Conservation (phyloP, 257 asterid species). For the Eustoma russellianum region DNA sequence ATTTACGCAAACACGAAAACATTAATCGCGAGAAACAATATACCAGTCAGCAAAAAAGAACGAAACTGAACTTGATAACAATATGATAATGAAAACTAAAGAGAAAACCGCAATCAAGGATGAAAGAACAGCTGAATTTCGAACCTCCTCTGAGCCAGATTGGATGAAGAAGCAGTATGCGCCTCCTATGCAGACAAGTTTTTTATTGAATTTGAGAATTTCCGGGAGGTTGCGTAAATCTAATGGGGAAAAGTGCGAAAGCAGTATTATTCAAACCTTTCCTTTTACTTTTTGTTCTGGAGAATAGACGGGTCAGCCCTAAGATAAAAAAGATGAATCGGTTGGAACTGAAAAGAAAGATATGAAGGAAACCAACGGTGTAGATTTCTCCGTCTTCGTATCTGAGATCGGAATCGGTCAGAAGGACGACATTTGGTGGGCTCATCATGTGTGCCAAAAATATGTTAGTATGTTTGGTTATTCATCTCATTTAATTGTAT, state of each 20-base stretch:
- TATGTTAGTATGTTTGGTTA: too few species aligned
- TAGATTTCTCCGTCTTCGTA: too few species aligned
- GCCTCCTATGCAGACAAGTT: not conserved
- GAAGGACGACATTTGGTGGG: too few species aligned
- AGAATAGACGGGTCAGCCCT: not conserved
- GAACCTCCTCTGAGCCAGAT: conserved; percentile 68
- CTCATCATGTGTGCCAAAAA: too few species aligned
- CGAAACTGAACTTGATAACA: not conserved
- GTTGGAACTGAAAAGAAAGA: too few species aligned
- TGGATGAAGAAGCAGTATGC: conserved; percentile 2
- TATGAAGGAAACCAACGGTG: too few species aligned
- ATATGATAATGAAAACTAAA: not conserved
- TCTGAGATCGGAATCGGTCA: too few species aligned
- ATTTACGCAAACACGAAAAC: not conserved
- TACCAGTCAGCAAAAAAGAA: too few species aligned
- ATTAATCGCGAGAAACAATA: not conserved
- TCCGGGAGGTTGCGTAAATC: not conserved
- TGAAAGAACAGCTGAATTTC: not conserved
- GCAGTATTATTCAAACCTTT: too few species aligned
- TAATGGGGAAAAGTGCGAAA: too few species aligned
- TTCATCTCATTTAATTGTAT: too few species aligned
- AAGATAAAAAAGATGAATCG: not conserved
- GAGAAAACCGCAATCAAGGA: not conserved
- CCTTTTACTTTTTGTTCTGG: too few species aligned
- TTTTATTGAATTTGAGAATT: not conserved